Percentiles rank a stretch among this genome's conserved stretches.
Evolutionary conservation across 305 asterid species (phyloP).

Genomic region (Fraxinus xanthoxyloides): DNA sequence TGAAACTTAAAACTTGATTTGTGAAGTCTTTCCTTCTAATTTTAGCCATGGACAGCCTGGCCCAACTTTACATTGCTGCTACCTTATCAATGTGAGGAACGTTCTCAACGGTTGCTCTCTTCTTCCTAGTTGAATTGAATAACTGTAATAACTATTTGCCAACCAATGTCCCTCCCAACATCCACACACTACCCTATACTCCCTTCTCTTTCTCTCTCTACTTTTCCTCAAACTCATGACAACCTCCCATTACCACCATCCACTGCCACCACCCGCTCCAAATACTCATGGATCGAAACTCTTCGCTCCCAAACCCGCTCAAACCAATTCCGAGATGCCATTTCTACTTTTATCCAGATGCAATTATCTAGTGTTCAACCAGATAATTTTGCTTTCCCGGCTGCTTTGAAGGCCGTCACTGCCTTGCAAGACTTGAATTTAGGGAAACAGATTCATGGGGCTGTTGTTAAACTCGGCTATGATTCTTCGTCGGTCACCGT

Average conservation of each 20-base stretch:
- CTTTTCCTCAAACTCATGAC: constrained; percentile 23
- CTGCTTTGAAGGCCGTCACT: constrained; percentile 66
- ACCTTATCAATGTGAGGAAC: not conserved
- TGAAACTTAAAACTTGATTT: too few species aligned
- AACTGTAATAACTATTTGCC: not conserved
- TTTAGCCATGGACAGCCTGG: not conserved
- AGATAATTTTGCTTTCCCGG: constrained; percentile 75
- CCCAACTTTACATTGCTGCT: not conserved
- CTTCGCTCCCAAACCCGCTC: constrained; percentile 61
- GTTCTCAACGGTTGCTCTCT: constrained; percentile 15
- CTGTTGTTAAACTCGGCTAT: constrained; percentile 56
- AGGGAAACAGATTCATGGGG: constrained; percentile 67
- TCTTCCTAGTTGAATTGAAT: not conserved
- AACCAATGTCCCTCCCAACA: not conserved
- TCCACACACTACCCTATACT: not conserved
- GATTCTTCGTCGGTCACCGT: constrained; percentile 52
- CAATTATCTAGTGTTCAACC: constrained; percentile 52
- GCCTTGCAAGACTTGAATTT: constrained; percentile 56
- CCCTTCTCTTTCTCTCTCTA: constrained; percentile 16
- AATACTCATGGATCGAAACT: constrained; percentile 52
- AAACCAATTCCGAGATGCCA: constrained; percentile 55
- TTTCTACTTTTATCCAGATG: constrained; percentile 60
- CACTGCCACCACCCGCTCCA: constrained; percentile 33
- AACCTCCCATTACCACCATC: constrained; percentile 16
- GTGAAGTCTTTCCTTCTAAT: too few species aligned